A percentile compares a stretch with the other conserved stretches of the same genome.
Conservation (phyloP, 2,329 filamentous ascomycete species). For the Penicillium sp. region DNA sequence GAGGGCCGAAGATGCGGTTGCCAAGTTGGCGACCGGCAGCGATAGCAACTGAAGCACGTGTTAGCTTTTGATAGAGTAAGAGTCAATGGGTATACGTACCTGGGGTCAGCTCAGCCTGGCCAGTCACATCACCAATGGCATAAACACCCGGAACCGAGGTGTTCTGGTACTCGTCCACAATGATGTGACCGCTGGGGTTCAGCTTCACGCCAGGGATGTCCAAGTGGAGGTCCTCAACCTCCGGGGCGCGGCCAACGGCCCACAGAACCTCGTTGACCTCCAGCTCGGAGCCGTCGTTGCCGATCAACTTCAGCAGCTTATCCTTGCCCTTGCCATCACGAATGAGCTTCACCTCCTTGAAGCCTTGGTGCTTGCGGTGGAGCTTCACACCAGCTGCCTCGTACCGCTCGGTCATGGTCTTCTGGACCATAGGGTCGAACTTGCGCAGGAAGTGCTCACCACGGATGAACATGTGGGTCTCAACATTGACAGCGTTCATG, state of each 20-base stretch:
- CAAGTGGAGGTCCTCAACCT: slow-evolving; percentile 46
- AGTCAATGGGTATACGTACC: slow-evolving; percentile 33
- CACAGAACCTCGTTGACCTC: slow-evolving; percentile 54
- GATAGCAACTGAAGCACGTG: slow-evolving; percentile 47
- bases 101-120: slow-evolving; percentile 53
- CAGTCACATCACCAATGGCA: slow-evolving; percentile 54
- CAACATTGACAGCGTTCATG: slow-evolving; percentile 51
- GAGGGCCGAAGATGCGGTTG: slow-evolving; percentile 52
- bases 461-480: slow-evolving; percentile 55
- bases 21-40: slow-evolving; percentile 53
- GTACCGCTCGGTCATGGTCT: slow-evolving; percentile 55
- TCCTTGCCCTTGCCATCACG: slow-evolving; percentile 49
- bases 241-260: slow-evolving; percentile 52
- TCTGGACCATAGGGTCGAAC: slow-evolving; percentile 56
- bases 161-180: slow-evolving; percentile 55
- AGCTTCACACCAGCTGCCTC: slow-evolving; percentile 51
- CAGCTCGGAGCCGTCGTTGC: slow-evolving; percentile 45
- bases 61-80: neutral
- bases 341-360: slow-evolving; percentile 51
- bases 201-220: slow-evolving; percentile 46
- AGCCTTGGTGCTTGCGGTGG: slow-evolving; percentile 49
- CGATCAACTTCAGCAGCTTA: slow-evolving; percentile 49
- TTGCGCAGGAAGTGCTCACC: slow-evolving; percentile 51
- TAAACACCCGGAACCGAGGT: slow-evolving; percentile 51
- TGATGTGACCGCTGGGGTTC: slow-evolving; percentile 42